Conservation (phyloP, 2,329 filamentous ascomycete genomes). For the Colletotrichum sp. region DNA sequence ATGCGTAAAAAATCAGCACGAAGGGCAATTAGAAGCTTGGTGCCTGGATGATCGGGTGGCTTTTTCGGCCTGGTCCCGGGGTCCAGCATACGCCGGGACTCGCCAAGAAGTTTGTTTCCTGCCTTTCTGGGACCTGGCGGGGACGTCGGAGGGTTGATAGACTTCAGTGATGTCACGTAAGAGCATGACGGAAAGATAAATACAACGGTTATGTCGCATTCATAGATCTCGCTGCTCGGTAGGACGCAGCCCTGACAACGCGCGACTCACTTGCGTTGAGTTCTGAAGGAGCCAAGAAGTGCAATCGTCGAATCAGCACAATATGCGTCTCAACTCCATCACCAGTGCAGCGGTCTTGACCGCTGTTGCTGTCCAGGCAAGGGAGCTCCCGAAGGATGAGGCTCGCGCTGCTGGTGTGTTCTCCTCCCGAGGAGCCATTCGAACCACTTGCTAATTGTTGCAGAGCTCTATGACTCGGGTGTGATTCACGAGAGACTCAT, state of each 20-base stretch:
- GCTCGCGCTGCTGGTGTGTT: constrained; percentile 21
- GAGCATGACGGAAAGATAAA: background rate
- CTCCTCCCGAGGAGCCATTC: rapidly evolving
- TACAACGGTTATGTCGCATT: background rate
- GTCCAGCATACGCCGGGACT: background rate
- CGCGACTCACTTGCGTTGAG: background rate
- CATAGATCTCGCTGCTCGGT: too few relatives aligned
- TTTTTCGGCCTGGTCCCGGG: background rate
- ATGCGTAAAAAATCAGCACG: background rate
- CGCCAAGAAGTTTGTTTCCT: constrained; percentile 15
- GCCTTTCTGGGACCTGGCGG: background rate
- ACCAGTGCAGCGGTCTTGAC: constrained; percentile 14
- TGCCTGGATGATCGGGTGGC: background rate
- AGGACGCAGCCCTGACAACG: background rate
- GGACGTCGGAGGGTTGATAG: background rate
- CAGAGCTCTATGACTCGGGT: constrained; percentile 28
- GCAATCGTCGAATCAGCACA: background rate
- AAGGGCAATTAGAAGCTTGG: background rate
- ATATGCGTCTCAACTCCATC: constrained; percentile 24
- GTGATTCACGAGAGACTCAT: constrained; percentile 25
- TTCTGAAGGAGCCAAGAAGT: background rate
- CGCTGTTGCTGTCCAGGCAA: constrained; percentile 14
- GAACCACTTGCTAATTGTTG: background rate
- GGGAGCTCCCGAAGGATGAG: constrained; percentile 24
- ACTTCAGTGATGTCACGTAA: background rate